A percentile compares a stretch with the other conserved stretches of the same genome.
These are phyloP conservation scores for Penicillium paradoxum DNA, from an alignment of 495 filamentous ascomycete species.

Conservation along the genomic window DNA sequence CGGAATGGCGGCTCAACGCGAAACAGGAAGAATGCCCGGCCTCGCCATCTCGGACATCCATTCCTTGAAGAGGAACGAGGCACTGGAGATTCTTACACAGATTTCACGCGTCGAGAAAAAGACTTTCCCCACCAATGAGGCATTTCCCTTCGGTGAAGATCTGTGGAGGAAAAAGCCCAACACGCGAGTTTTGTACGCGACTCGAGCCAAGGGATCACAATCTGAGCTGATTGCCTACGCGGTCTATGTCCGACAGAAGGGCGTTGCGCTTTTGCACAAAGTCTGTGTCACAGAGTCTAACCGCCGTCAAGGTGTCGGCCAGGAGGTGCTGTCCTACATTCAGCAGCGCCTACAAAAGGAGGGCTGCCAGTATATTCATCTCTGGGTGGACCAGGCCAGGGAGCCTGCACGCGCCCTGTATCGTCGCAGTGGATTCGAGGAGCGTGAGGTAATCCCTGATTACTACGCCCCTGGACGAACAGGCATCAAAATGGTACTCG, in stretches of 20 bases:
- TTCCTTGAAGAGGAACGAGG: conserved; percentile 37
- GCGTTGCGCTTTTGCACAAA: conserved; percentile 52
- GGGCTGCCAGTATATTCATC: conserved; percentile 50
- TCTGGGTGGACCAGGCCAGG: conserved; percentile 58
- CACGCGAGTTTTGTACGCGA: conserved; percentile 46
- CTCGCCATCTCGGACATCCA: conserved; percentile 40
- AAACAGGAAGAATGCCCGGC: conserved; percentile 26
- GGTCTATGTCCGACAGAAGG: conserved; percentile 51
- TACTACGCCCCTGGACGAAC: conserved; percentile 56
- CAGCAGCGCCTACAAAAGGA: conserved; percentile 44
- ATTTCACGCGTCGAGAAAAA: conserved; percentile 51
- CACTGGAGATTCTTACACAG: conserved; percentile 36
- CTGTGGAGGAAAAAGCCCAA: conserved; percentile 52
- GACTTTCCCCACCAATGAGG: conserved; percentile 55
- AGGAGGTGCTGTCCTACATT: conserved; percentile 45
- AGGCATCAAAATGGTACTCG: conserved; percentile 51
- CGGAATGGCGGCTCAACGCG: conserved; percentile 14
- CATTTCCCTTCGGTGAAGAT: conserved; percentile 48
- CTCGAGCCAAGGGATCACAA: conserved; percentile 18
- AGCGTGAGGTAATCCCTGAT: conserved; percentile 46
- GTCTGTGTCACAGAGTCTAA: conserved; percentile 51
- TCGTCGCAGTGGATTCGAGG: conserved; percentile 44
- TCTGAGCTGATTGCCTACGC: conserved; percentile 45
- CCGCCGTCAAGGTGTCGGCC: conserved; percentile 50
- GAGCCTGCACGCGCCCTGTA: conserved; percentile 49